Conservation (phyloP, 2,329 filamentous ascomycete genomes). For the Cladosporium sp. region DNA sequence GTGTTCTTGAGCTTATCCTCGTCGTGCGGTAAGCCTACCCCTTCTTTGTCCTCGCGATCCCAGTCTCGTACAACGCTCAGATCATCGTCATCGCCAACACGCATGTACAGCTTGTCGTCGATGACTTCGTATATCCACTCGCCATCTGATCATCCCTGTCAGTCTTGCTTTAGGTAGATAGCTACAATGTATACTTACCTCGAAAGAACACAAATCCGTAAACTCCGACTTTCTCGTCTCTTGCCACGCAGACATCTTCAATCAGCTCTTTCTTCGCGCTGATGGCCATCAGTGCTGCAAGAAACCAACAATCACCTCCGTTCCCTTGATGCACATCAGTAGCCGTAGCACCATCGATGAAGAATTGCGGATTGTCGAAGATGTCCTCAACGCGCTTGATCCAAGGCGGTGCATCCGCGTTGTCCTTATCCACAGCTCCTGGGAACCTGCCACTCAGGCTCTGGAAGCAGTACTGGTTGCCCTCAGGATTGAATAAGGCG, state of each 20-base stretch:
- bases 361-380: constrained; percentile 52
- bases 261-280: constrained; percentile 74
- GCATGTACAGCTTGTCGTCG: constrained; percentile 84
- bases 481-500: constrained; percentile 80
- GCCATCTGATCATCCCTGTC: constrained; percentile 50
- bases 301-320: constrained; percentile 81
- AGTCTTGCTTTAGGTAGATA: not conserved
- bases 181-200: constrained; percentile 7
- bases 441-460: constrained; percentile 20
- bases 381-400: constrained; percentile 32
- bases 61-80: constrained; percentile 39
- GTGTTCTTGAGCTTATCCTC: constrained; percentile 26
- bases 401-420: constrained; percentile 27
- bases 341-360: constrained; percentile 66
- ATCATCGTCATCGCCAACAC: constrained; percentile 77
- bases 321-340: constrained; percentile 75
- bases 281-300: constrained; percentile 74
- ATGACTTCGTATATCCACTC: constrained; percentile 91
- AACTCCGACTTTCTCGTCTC: constrained; percentile 69
- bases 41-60: constrained; percentile 24
- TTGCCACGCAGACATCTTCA: constrained; percentile 67
- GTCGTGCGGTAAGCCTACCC: constrained; percentile 37
- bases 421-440: constrained; percentile 19
- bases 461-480: constrained; percentile 46
- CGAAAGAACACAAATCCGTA: constrained; percentile 83